These are phyloP conservation scores for Anaeramoeba flamelloides DNA, from an alignment of 78 protist genomes.

Conservation along the genomic window DNA sequence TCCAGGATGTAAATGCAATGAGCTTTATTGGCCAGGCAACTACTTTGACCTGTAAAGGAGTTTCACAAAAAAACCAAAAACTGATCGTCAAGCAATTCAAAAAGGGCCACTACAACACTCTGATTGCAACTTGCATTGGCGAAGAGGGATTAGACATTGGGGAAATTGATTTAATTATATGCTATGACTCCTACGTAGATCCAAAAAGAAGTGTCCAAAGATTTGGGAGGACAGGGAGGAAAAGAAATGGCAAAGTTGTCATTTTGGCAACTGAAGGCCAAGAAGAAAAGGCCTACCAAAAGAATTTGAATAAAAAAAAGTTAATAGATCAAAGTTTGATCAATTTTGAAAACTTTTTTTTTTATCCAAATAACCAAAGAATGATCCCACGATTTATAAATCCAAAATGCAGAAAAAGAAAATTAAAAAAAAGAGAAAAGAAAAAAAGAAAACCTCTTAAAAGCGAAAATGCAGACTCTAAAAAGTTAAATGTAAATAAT, in stretches of 20 bases:
- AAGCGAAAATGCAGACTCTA: too few relatives aligned
- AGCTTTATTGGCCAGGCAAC: neutral
- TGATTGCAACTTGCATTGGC: constrained; percentile 80
- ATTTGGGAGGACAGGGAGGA: constrained; percentile 83
- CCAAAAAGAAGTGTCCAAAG: constrained; percentile 66
- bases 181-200: constrained; percentile 52
- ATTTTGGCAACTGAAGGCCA: too few relatives aligned
- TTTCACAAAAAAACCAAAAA: neutral
- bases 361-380: too few relatives aligned
- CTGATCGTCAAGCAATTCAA: constrained; percentile 28
- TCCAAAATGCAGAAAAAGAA: too few relatives aligned
- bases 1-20: neutral
- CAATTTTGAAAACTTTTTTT: too few relatives aligned
- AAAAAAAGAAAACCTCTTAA: too few relatives aligned
- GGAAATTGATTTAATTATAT: constrained; percentile 59
- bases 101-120: constrained; percentile 46
- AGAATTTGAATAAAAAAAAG: too few relatives aligned
- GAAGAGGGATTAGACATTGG: constrained; percentile 71
- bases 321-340: too few relatives aligned
- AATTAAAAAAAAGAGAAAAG: too few relatives aligned
- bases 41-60: neutral
- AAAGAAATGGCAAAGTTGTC: constrained; percentile 23
- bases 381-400: too few relatives aligned
- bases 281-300: too few relatives aligned
- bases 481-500: too few relatives aligned